Conservation (phyloP, 2,329 filamentous ascomycete species). For the Claviceps pazoutovae region DNA sequence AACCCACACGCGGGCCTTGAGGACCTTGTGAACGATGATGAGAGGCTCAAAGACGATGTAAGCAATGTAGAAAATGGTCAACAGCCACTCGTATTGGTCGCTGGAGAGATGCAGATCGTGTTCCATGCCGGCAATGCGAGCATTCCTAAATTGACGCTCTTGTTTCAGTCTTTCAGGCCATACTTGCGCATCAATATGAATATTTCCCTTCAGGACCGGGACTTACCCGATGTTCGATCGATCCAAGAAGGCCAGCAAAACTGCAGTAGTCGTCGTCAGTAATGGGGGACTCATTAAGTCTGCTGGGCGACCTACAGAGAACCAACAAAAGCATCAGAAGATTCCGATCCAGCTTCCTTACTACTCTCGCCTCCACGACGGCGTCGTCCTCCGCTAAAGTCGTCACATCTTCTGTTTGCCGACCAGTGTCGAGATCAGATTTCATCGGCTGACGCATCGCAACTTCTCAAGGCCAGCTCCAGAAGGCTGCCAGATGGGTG, state of each 20-base stretch:
- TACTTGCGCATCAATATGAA: not conserved
- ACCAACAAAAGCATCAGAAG: not conserved
- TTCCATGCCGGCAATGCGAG: conserved; percentile 11
- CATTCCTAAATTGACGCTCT: conserved; percentile 7
- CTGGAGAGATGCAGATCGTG: conserved; percentile 10
- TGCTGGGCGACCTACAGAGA: conserved; percentile 1
- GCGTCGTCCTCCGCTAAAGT: not conserved
- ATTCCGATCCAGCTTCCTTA: conserved; percentile 1
- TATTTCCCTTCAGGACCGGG: not conserved
- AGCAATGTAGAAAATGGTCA: conserved; percentile 13
- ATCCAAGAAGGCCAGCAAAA: conserved; percentile 10
- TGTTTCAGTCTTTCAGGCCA: not conserved
- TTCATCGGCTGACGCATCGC: not conserved
- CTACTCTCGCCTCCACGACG: conserved; percentile 1
- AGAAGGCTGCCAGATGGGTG: not conserved
- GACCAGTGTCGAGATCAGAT: not conserved
- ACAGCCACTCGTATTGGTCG: conserved; percentile 10
- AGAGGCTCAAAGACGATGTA: conserved; percentile 9
- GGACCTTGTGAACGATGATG: conserved; percentile 6
- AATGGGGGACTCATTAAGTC: not conserved
- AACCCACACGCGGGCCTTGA: conserved; percentile 4
- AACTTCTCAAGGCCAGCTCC: too few species aligned
- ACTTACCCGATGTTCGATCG: conserved; percentile 11
- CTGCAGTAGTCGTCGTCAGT: conserved; percentile 1
- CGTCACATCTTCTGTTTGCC: not conserved